Base-by-base conservation (phyloP, 768 basidiomycete genomes). In the Coprinellus micaceus region DNA sequence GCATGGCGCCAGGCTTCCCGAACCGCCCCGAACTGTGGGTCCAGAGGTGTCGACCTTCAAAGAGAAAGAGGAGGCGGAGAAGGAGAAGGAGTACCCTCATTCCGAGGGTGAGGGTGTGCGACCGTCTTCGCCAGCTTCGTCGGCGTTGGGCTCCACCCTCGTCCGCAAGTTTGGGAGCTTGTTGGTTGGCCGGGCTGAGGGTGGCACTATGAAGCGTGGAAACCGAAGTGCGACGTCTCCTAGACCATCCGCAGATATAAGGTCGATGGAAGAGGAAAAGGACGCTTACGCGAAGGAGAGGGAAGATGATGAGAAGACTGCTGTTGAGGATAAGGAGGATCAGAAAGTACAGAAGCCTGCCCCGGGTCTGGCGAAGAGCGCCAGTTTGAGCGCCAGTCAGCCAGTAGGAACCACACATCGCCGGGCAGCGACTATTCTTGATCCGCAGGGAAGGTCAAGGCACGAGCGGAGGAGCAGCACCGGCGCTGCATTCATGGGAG, bases 381-480 rank as follows among this genome's bases (percentile, higher is more conserved):
- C 46, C 7, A 57, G 54, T 17, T 64, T 72, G 50, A 82, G 77
- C 39, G 64, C 77, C 50, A 83, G 82, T 57, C 85, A 85, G 66
- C 84, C 85, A 0, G 63, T 84, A 51, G 82, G 79, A 13, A 78
- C 73, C 53, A 69, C 77, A 0, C 90, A 91, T 69, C 80, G 90
- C 21, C 77, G 90, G 4, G 89, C 89, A 3, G 88, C 89, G 56
- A 91, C 90, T 15, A 77, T 91, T 36, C 66, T 91, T 30, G 90
- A 92, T 67, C 81, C 88, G 0, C 79, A 82, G 47, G 81, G 84
- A 25, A 76, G 84, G 13, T 71, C 76, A 13, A 75, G 84, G 41
- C 90, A 92, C 66, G 87, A 89, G 60, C 76, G 90, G 64, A 71
- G 91, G 64, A 89, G 88, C 64, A 91, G 88, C 64, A 88, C 86